phyloP scores from a whole-genome alignment of 2,329 filamentous ascomycete species.

The Cladosporium sp. region DNA sequence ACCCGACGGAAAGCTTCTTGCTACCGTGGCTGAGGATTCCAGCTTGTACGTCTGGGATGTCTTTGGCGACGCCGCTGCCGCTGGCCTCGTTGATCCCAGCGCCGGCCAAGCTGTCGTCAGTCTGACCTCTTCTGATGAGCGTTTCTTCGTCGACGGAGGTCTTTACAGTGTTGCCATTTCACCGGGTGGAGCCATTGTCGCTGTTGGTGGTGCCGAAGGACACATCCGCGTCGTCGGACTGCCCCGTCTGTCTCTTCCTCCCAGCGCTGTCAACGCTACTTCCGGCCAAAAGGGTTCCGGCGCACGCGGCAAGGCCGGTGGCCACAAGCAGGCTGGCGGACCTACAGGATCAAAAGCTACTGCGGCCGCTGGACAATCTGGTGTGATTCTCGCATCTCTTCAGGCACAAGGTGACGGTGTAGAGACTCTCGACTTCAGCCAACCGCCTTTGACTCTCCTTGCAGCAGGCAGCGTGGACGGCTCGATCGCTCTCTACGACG shows the following conservation, averaged over 20 bases:
- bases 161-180: conserved; percentile 86
- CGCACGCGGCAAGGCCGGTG: conserved; percentile 52
- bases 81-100: conserved; percentile 56
- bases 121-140: conserved; percentile 78
- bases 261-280: conserved; percentile 35
- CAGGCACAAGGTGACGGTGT: conserved; percentile 78
- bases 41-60: conserved; percentile 92
- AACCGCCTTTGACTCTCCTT: conserved; percentile 62
- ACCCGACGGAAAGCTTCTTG: conserved; percentile 80
- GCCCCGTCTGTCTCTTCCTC: conserved; percentile 58
- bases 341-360: conserved; percentile 36
- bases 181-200: conserved; percentile 75
- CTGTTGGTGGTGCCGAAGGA: conserved; percentile 84
- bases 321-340: conserved; percentile 44
- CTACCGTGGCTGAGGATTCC: conserved; percentile 85
- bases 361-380: conserved; percentile 56
- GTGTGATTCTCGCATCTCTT: conserved; percentile 78
- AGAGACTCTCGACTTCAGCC: conserved; percentile 71
- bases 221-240: conserved; percentile 83
- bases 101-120: conserved; percentile 68
- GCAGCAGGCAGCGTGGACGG: conserved; percentile 67
- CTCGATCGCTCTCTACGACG: conserved; percentile 82
- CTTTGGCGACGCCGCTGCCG: conserved; percentile 74
- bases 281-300: conserved; percentile 46
- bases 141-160: conserved; percentile 89